These are phyloP conservation scores for Talaromyces verruculosus DNA, from an alignment of 2,329 filamentous ascomycete genomes.

Conservation along the genomic window DNA sequence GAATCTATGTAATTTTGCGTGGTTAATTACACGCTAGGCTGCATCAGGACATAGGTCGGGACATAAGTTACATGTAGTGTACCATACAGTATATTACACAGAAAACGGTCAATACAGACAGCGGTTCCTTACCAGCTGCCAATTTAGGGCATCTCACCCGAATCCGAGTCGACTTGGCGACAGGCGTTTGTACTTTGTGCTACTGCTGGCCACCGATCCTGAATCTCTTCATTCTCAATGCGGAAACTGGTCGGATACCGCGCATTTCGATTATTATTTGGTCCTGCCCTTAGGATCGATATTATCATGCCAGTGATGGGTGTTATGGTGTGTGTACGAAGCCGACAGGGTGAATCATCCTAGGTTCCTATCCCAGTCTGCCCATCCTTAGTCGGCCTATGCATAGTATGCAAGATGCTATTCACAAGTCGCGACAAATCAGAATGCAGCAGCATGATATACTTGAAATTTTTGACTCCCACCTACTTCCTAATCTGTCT, in stretches of 20 bases:
- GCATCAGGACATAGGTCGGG: neutral
- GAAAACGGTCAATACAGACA: neutral
- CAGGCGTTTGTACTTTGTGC: neutral
- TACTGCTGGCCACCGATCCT: no score
- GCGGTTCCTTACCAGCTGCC: neutral
- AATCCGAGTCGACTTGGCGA: neutral
- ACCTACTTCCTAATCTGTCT: slow-evolving; percentile 4
- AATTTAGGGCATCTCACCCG: slow-evolving; percentile 6
- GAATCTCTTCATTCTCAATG: neutral
- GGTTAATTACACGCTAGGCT: neutral
- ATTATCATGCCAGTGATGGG: neutral
- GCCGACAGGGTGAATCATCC: neutral
- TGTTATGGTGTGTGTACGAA: slow-evolving; percentile 1
- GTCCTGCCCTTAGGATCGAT: neutral
- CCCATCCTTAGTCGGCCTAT: neutral
- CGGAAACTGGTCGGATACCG: slow-evolving; percentile 12
- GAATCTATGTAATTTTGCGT: neutral
- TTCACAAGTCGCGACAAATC: neutral
- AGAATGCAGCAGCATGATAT: neutral
- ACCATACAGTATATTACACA: neutral
- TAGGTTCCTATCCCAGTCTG: neutral
- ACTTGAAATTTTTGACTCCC: neutral
- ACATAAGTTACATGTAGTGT: neutral
- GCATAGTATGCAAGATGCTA: neutral
- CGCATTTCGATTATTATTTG: neutral